Evolutionary conservation across 805 yeast species (phyloP).

Genomic region (Blastobotrys robertii): DNA sequence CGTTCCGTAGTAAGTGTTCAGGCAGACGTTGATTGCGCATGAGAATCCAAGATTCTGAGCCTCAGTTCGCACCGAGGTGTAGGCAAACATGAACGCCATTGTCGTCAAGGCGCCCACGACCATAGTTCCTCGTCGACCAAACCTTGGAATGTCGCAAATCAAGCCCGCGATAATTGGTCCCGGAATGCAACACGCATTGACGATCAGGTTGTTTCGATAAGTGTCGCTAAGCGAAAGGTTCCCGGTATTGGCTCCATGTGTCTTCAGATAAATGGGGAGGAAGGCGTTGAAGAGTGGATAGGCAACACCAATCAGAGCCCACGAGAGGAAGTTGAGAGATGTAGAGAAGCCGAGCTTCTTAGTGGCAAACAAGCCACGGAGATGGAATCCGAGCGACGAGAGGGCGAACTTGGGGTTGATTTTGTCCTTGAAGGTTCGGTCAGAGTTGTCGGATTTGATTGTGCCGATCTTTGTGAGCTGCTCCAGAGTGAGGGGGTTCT

Average conservation of each 20-base stretch:
- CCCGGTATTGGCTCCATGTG: slow-evolving; percentile 35
- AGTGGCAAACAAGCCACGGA: slow-evolving; percentile 39
- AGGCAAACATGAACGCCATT: slow-evolving; percentile 52
- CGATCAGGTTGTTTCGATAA: slow-evolving; percentile 28
- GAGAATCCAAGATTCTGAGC: slow-evolving; percentile 44
- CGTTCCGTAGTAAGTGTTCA: slow-evolving; percentile 46
- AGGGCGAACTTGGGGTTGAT: slow-evolving; percentile 15
- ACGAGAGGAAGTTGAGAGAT: slow-evolving; percentile 37
- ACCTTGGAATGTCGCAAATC: slow-evolving; percentile 7
- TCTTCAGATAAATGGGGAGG: slow-evolving; percentile 41
- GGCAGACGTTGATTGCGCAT: slow-evolving; percentile 39
- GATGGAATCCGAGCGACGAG: slow-evolving; percentile 28
- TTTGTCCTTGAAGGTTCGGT: slow-evolving; percentile 7
- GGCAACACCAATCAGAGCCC: slow-evolving; percentile 52
- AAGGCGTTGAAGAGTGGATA: slow-evolving; percentile 49
- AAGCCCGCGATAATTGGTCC: slow-evolving; percentile 43
- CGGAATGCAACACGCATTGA: slow-evolving; percentile 37
- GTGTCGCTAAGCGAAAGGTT: slow-evolving; percentile 17
- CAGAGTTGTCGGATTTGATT: slow-evolving; percentile 17
- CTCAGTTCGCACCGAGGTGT: slow-evolving; percentile 49
- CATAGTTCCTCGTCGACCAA: slow-evolving; percentile 44
- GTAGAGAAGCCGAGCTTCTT: slow-evolving; percentile 36
- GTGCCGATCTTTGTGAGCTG: slow-evolving; percentile 39
- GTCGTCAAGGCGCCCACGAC: slow-evolving; percentile 41
- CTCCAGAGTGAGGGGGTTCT: slow-evolving; percentile 37